These are phyloP conservation scores for Pythium grandisporangium DNA, from an alignment of 352 stramenopile genomes.

Conservation along the genomic window DNA sequence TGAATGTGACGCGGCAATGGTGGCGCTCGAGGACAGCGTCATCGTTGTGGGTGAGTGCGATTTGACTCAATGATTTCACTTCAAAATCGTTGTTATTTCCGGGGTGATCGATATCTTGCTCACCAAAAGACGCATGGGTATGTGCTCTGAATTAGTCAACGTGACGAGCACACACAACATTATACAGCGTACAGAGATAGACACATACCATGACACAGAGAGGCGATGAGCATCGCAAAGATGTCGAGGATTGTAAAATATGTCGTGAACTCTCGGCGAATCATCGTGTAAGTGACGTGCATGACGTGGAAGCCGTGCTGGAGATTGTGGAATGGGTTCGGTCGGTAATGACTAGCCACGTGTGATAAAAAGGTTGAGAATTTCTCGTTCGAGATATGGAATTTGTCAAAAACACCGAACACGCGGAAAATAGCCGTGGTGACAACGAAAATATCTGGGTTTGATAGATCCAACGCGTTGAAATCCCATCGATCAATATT, in stretches of 20 bases:
- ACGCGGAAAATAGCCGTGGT: constrained; percentile 40
- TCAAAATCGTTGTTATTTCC: constrained; percentile 83
- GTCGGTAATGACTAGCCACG: constrained; percentile 46
- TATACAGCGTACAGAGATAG: too few species aligned
- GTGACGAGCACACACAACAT: too few species aligned
- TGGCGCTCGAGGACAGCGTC: constrained; percentile 78
- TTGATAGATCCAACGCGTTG: constrained; percentile 38
- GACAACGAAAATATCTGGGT: constrained; percentile 35
- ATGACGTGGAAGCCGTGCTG: constrained; percentile 65
- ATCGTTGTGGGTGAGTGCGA: constrained; percentile 79
- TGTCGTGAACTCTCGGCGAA: constrained; percentile 22
- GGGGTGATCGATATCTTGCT: constrained; percentile 62
- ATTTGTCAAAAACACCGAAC: constrained; percentile 43
- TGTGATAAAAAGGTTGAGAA: constrained; percentile 47
- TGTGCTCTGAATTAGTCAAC: too few species aligned
- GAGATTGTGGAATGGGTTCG: constrained; percentile 72
- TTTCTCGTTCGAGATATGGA: constrained; percentile 35
- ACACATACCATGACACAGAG: constrained; percentile 34
- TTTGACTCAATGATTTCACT: constrained; percentile 51
- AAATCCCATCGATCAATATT: constrained; percentile 48
- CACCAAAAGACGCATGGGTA: too few species aligned
- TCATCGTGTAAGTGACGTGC: constrained; percentile 41
- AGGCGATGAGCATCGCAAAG: constrained; percentile 43
- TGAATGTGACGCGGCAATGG: constrained; percentile 60
- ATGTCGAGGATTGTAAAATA: constrained; percentile 43